Percentiles rank a stretch among this genome's conserved stretches.
Conservation (phyloP, 192 early-diverging fungal species). For the Umbelopsis isabellina region DNA sequence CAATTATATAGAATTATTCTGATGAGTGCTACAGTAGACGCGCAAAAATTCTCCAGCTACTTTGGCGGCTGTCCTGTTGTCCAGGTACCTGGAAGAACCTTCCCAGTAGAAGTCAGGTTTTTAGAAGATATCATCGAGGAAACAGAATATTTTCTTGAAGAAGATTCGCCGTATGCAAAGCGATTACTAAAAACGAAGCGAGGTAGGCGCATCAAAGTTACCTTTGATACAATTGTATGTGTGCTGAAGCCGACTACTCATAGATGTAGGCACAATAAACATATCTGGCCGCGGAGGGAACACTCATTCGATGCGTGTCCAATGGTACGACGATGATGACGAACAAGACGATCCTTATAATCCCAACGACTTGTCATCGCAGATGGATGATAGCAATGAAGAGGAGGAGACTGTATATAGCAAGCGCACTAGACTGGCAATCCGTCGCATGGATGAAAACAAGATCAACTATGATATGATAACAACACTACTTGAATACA, state of each 20-base stretch:
- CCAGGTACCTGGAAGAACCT: slow-evolving; percentile 61
- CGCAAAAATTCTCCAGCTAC: slow-evolving; percentile 62
- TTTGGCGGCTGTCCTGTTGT: slow-evolving; percentile 65
- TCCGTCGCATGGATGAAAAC: slow-evolving; percentile 52
- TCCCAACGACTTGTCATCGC: background rate
- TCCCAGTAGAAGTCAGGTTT: slow-evolving; percentile 58
- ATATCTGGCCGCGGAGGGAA: slow-evolving; percentile 52
- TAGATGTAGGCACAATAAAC: slow-evolving; percentile 36
- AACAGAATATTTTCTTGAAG: slow-evolving; percentile 57
- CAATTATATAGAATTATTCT: slow-evolving; percentile 51
- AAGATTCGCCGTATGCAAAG: slow-evolving; percentile 43
- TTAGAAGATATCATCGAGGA: slow-evolving; percentile 73
- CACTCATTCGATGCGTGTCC: slow-evolving; percentile 28
- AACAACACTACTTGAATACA: slow-evolving; percentile 44
- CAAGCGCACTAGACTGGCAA: slow-evolving; percentile 39
- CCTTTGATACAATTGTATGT: background rate
- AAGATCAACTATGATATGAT: slow-evolving; percentile 64
- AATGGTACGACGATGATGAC: slow-evolving; percentile 38
- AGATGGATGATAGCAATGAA: slow-evolving; percentile 20
- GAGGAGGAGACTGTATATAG: background rate
- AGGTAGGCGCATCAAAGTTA: slow-evolving; percentile 13
- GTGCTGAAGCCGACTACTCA: background rate
- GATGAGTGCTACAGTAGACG: slow-evolving; percentile 80
- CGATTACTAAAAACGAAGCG: slow-evolving; percentile 19
- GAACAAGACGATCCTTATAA: slow-evolving; percentile 33